Evolutionary conservation across 441 rosid genomes (phyloP).

Genomic region (Macaranga tanarius): DNA sequence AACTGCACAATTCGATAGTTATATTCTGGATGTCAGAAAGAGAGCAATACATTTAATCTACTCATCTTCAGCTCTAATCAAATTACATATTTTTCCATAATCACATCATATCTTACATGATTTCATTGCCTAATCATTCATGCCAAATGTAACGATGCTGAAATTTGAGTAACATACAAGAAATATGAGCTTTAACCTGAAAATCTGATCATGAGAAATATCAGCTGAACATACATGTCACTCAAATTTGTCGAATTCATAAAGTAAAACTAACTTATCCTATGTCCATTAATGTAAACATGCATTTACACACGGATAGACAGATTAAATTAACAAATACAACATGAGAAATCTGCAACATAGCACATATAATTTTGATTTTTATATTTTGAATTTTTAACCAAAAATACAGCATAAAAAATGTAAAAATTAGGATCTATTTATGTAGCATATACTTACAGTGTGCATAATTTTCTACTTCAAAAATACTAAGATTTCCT

Average conservation of each 20-base stretch:
- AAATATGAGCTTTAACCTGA: constrained; percentile 1
- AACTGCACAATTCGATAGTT: neutral
- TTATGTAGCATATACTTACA: too few species aligned
- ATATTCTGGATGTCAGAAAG: too few species aligned
- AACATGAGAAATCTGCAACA: too few species aligned
- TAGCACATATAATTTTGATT: too few species aligned
- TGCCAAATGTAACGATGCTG: constrained; percentile 11
- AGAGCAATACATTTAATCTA: neutral
- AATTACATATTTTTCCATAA: constrained; percentile 5
- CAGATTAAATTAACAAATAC: too few species aligned
- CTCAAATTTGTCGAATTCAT: neutral
- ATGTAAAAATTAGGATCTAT: too few species aligned
- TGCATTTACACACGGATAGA: too few species aligned
- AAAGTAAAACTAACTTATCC: neutral
- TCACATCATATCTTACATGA: constrained; percentile 15
- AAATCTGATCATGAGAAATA: neutral
- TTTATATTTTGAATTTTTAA: too few species aligned
- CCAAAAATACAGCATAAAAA: too few species aligned
- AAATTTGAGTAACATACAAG: constrained; percentile 6
- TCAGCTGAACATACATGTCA: neutral
- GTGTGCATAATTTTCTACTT: too few species aligned
- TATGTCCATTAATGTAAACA: too few species aligned
- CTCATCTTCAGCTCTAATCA: neutral
- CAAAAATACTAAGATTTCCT: too few species aligned
- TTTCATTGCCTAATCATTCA: constrained; percentile 10